phyloP scores from a whole-genome alignment of 441 rosid species.

The Corymbia calophylla region DNA sequence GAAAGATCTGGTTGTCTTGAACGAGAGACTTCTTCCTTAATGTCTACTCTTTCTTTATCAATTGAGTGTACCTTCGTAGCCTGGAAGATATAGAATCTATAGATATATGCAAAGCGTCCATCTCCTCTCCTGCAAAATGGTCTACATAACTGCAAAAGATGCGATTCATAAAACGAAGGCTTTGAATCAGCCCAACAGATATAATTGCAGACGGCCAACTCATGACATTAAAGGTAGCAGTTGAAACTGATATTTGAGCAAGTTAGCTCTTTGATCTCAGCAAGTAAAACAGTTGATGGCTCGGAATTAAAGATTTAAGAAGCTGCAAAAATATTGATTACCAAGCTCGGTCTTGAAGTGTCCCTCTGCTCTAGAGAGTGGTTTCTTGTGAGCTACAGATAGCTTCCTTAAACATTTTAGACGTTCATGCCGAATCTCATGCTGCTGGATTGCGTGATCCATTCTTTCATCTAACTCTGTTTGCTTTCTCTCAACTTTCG shows the following conservation, averaged over 20 bases:
- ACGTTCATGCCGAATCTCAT: conserved; percentile 56
- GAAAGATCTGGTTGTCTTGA: conserved; percentile 56
- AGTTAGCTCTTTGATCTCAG: background rate
- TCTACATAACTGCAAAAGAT: conserved; percentile 28
- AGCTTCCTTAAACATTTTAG: conserved; percentile 59
- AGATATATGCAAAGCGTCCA: conserved; percentile 67
- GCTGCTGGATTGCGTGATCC: conserved; percentile 28
- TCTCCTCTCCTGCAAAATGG: conserved; percentile 67
- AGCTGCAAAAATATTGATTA: conserved; percentile 17
- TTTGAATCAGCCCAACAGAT: background rate
- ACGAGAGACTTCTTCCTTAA: conserved; percentile 18
- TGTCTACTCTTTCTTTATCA: conserved; percentile 26
- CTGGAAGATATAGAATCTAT: conserved; percentile 58
- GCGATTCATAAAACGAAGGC: background rate
- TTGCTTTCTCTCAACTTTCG: conserved; percentile 67
- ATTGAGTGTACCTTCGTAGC: conserved; percentile 36
- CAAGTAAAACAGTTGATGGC: background rate
- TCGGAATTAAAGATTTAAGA: background rate
- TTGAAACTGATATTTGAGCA: background rate
- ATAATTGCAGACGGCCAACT: background rate
- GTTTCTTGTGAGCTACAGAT: conserved; percentile 72
- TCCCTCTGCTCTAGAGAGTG: conserved; percentile 78
- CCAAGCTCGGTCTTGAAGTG: conserved; percentile 83
- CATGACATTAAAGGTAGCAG: background rate
- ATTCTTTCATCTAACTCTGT: conserved; percentile 48